Conservation (phyloP, 306 rosid species). For the Glycine latifolia region DNA sequence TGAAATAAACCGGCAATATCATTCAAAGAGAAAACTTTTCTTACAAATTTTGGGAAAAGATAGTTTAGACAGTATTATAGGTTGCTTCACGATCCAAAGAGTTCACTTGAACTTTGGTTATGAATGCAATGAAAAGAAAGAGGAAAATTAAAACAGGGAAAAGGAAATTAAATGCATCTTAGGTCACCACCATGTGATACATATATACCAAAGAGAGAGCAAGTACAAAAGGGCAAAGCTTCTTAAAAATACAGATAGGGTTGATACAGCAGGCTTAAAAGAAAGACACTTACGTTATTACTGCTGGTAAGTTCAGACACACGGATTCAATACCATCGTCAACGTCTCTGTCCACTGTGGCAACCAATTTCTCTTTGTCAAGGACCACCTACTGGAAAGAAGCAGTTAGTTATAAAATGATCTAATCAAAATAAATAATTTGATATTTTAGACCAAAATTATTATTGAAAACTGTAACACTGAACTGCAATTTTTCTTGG, state of each 20-base stretch:
- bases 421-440: neutral
- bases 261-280: slow-evolving; percentile 16
- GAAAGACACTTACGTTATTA: slow-evolving; percentile 79
- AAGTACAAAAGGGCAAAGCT: neutral
- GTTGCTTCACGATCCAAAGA: slow-evolving; percentile 4
- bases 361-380: slow-evolving; percentile 79
- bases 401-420: slow-evolving; percentile 48
- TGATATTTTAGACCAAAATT: too few species aligned
- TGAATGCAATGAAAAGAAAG: neutral
- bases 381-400: slow-evolving; percentile 88
- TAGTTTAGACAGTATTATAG: neutral
- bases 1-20: neutral
- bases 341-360: slow-evolving; percentile 90
- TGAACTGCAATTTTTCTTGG: slow-evolving; percentile 1
- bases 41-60: neutral
- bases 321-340: slow-evolving; percentile 93
- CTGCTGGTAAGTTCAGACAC: slow-evolving; percentile 83
- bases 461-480: too few species aligned
- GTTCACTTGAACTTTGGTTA: neutral
- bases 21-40: neutral
- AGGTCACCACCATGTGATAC: neutral
- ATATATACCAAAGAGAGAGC: neutral
- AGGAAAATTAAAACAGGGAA: too few species aligned
- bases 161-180: too few species aligned
- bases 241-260: neutral